Conservation (phyloP, 805 yeast genomes). For the Wickerhamiella hasegawae region DNA sequence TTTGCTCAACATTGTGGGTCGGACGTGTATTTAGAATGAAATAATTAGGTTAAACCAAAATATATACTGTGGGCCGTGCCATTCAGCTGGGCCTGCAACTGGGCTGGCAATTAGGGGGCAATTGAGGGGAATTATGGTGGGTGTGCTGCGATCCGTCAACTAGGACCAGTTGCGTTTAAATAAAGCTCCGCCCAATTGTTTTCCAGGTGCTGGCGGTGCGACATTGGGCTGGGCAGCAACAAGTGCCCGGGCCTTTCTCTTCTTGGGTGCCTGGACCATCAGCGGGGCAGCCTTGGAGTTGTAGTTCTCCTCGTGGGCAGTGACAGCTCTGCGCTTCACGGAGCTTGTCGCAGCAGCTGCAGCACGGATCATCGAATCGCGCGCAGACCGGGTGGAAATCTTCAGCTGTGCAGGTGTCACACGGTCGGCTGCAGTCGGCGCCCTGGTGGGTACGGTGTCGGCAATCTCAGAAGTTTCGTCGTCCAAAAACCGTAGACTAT, state of each 20-base stretch:
- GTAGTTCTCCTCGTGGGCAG: background rate
- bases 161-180: background rate
- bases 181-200: background rate
- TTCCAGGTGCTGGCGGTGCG: background rate
- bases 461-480: background rate
- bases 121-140: no score
- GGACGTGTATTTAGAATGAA: no score
- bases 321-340: background rate
- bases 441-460: background rate
- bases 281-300: background rate
- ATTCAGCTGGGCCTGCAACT: no score
- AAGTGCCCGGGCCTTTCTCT: background rate
- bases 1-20: no score
- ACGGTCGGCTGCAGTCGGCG: background rate
- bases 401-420: background rate
- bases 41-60: no score
- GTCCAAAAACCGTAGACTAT: constrained; percentile 10
- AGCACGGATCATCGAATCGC: background rate
- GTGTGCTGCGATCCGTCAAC: no score
- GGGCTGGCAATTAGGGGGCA: no score
- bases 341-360: background rate
- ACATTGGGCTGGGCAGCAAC: background rate
- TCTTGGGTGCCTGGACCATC: background rate
- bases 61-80: no score
- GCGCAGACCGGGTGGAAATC: background rate